Percentiles rank a stretch among this genome's conserved stretches.
phyloP scores from a whole-genome alignment of 176 grass and related monocot species.

The Saccharum officinarum region DNA sequence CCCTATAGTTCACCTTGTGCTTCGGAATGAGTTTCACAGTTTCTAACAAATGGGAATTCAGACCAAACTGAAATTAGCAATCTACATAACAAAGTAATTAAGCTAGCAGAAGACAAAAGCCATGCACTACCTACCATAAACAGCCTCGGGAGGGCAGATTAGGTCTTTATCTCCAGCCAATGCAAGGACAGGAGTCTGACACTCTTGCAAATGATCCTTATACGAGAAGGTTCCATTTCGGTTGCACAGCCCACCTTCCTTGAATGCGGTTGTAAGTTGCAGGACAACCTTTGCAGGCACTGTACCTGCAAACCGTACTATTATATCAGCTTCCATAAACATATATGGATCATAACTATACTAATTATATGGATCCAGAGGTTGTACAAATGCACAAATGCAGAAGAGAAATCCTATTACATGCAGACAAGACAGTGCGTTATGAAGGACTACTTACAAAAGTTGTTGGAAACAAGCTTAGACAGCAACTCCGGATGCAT shows the following conservation, averaged over 20 bases:
- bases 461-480: constrained; percentile 84
- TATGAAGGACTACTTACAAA: constrained; percentile 52
- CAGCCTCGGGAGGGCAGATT: constrained; percentile 77
- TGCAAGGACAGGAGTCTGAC: constrained; percentile 63
- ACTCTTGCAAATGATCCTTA: constrained; percentile 63
- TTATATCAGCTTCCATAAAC: constrained; percentile 1
- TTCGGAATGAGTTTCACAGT: constrained; percentile 73
- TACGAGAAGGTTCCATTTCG: constrained; percentile 69
- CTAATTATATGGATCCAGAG: not conserved
- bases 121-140: constrained; percentile 46
- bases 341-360: not conserved
- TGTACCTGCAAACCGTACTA: constrained; percentile 52
- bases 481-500: constrained; percentile 75
- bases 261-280: constrained; percentile 81
- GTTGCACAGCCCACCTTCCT: constrained; percentile 61
- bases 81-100: not conserved
- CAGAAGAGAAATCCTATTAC: not conserved
- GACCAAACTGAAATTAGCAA: constrained; percentile 26
- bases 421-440: not conserved
- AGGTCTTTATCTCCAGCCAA: constrained; percentile 73
- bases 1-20: constrained; percentile 58
- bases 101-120: not conserved
- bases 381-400: not conserved
- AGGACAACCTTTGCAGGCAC: constrained; percentile 83
- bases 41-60: constrained; percentile 48